phyloP scores from a whole-genome alignment of 2,329 filamentous ascomycete species.

The Massarina eburnea region DNA sequence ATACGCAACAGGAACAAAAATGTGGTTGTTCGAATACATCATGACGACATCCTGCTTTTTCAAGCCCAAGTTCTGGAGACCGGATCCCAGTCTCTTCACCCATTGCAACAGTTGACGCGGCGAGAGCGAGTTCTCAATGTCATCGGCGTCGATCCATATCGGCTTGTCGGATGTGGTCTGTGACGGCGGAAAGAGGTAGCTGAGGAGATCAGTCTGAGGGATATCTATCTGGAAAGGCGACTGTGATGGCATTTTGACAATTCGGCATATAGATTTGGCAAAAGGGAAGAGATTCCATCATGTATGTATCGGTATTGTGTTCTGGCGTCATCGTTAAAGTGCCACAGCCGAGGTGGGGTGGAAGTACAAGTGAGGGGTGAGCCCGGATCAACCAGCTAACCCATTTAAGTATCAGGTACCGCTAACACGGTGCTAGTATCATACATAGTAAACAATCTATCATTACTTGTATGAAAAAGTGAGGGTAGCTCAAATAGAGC shows the following conservation, averaged over 20 bases:
- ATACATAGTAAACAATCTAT: no score
- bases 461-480: no score
- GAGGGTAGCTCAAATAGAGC: no score
- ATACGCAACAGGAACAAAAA: conserved; percentile 58
- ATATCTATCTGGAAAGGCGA: conserved; percentile 53
- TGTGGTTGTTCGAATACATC: conserved; percentile 58
- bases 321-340: neutral
- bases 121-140: conserved; percentile 50
- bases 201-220: conserved; percentile 48
- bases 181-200: conserved; percentile 38
- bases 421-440: no score
- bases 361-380: neutral
- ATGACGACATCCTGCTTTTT: conserved; percentile 55
- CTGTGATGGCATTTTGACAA: conserved; percentile 45
- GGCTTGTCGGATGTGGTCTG: conserved; percentile 47
- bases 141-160: conserved; percentile 57
- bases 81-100: conserved; percentile 55
- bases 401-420: no score
- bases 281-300: neutral
- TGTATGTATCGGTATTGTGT: neutral
- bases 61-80: conserved; percentile 51
- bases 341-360: neutral
- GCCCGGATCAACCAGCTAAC: neutral
- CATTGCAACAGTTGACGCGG: conserved; percentile 53
- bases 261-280: neutral